Percentiles rank a stretch among this genome's conserved stretches.
Conservation (phyloP, 371 early-diverging fungal species). For the Mucor ambiguus region DNA sequence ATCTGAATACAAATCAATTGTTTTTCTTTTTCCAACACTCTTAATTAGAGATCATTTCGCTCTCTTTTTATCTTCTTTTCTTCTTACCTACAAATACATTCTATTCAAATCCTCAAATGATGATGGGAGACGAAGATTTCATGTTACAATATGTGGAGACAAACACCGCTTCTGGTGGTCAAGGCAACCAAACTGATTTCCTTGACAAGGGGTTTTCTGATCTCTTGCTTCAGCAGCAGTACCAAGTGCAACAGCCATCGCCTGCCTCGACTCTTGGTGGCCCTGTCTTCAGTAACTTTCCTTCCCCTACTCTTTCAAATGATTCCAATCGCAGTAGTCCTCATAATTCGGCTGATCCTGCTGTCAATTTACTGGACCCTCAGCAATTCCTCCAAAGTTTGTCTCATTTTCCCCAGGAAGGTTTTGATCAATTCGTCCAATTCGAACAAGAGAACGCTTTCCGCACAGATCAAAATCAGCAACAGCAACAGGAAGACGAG, state of each 20-base stretch:
- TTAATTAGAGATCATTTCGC: neutral
- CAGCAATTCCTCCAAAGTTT: neutral
- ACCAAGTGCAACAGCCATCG: neutral
- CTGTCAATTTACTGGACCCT: conserved; percentile 5
- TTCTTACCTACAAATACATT: neutral
- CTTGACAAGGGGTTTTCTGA: conserved; percentile 22
- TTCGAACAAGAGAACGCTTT: conserved; percentile 15
- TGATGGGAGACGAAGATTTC: conserved; percentile 12
- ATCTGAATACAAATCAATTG: conserved; percentile 1
- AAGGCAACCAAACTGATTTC: conserved; percentile 5
- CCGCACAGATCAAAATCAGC: neutral
- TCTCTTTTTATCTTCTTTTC: conserved; percentile 1
- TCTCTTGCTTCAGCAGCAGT: conserved; percentile 15
- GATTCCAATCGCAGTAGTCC: conserved; percentile 17
- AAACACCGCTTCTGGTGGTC: neutral
- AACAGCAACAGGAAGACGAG: neutral
- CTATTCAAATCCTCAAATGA: neutral
- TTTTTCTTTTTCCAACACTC: neutral
- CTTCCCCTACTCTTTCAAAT: conserved; percentile 20
- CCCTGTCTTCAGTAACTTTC: conserved; percentile 26
- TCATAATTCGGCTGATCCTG: neutral
- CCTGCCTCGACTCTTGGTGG: conserved; percentile 25
- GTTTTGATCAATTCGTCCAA: conserved; percentile 20
- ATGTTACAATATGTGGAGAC: conserved; percentile 14
- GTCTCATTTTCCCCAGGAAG: conserved; percentile 13